Evolutionary conservation across 495 filamentous ascomycete species (phyloP).

Genomic region (Lasiosphaeriaceae sp.): DNA sequence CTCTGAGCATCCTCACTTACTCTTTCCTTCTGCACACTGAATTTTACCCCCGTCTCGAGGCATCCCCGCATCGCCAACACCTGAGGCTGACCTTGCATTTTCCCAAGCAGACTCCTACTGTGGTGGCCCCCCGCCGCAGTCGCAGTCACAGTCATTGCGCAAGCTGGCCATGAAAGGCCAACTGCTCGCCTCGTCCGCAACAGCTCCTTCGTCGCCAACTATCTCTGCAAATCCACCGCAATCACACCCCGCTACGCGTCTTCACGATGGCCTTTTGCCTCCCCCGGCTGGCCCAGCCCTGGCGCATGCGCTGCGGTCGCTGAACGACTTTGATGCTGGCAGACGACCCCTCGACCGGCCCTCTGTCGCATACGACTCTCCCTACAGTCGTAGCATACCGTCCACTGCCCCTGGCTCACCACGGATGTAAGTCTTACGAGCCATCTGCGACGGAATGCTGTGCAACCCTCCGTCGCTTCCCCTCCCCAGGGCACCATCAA

Average conservation of each 20-base stretch:
- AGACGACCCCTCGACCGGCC: conserved; percentile 18
- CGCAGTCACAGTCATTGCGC: conserved; percentile 35
- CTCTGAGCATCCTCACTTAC: not conserved
- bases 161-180: conserved; percentile 50
- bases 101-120: conserved; percentile 15
- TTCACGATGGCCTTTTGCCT: conserved; percentile 20
- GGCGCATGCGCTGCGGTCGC: conserved; percentile 33
- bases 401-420: conserved; percentile 54
- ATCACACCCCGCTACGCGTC: not conserved
- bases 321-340: conserved; percentile 27
- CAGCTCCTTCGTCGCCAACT: conserved; percentile 29
- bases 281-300: conserved; percentile 26
- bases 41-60: conserved; percentile 2
- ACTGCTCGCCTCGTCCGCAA: conserved; percentile 25
- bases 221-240: conserved; percentile 18
- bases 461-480: not conserved
- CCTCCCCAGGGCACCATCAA: not conserved
- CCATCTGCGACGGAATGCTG: not conserved
- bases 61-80: not conserved
- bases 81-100: conserved; percentile 21
- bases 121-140: conserved; percentile 33
- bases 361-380: conserved; percentile 37
- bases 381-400: conserved; percentile 45
- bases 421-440: conserved; percentile 41
- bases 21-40: not conserved